Conservation (phyloP, 2,329 filamentous ascomycete genomes). For the Xylariales sp. region DNA sequence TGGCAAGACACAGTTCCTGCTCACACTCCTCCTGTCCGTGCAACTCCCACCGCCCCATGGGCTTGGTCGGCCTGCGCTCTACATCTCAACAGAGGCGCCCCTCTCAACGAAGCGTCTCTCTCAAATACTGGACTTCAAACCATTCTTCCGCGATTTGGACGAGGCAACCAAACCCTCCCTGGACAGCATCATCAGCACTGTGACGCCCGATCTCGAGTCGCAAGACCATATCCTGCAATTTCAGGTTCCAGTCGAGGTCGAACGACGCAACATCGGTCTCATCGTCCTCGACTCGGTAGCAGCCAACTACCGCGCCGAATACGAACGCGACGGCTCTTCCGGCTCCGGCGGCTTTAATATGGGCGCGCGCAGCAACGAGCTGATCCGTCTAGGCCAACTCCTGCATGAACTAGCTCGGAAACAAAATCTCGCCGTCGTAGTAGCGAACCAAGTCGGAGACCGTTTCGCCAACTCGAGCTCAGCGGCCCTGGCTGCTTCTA, state of each 20-base stretch:
- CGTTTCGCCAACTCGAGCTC: conserved; percentile 50
- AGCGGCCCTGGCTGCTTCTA: conserved; percentile 14
- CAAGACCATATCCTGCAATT: conserved; percentile 94
- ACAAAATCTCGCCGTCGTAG: conserved; percentile 76
- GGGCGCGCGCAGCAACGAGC: conserved; percentile 69
- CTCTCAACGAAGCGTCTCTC: conserved; percentile 76
- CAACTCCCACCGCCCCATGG: conserved; percentile 75
- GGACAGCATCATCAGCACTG: conserved; percentile 72
- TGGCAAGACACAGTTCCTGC: conserved; percentile 91
- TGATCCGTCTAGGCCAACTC: conserved; percentile 70
- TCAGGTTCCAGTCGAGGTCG: conserved; percentile 82
- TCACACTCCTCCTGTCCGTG: conserved; percentile 76
- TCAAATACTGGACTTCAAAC: conserved; percentile 70
- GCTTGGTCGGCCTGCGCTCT: conserved; percentile 70
- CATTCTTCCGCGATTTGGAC: conserved; percentile 42
- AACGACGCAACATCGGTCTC: conserved; percentile 71
- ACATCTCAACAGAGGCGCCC: conserved; percentile 88
- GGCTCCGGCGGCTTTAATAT: conserved; percentile 50
- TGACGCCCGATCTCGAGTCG: conserved; percentile 83
- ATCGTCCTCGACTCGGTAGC: conserved; percentile 88
- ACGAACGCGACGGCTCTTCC: conserved; percentile 52
- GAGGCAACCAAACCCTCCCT: conserved; percentile 53
- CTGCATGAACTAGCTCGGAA: conserved; percentile 71
- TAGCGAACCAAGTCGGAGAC: conserved; percentile 94
- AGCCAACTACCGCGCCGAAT: conserved; percentile 92